Evolutionary conservation across 1,139 yeast genomes (phyloP).

Genomic region (Taphrina wiesneri): DNA sequence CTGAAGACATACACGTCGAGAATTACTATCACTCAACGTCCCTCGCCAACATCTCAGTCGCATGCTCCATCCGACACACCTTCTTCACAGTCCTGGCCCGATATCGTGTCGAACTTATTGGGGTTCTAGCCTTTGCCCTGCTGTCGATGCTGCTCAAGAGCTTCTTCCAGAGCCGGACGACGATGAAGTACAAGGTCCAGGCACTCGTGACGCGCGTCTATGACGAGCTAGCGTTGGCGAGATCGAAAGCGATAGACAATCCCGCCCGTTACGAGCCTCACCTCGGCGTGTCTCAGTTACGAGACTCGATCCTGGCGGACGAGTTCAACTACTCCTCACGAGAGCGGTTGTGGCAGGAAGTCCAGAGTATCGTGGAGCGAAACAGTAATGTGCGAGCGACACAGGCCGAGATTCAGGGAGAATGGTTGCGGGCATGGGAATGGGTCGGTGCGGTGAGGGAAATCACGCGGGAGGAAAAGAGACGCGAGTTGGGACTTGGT

Average conservation of each 20-base stretch:
- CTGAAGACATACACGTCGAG: constrained; percentile 31
- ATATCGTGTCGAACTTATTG: constrained; percentile 43
- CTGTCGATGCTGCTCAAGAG: constrained; percentile 7
- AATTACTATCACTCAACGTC: constrained; percentile 45
- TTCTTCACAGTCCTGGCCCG: constrained; percentile 44
- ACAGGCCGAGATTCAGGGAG: constrained; percentile 76
- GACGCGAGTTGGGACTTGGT: constrained; percentile 8
- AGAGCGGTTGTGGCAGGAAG: constrained; percentile 62
- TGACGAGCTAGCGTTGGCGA: constrained; percentile 14
- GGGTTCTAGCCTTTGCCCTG: constrained; percentile 28
- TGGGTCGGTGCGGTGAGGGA: constrained; percentile 55
- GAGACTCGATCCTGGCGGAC: constrained; percentile 63
- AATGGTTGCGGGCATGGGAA: constrained; percentile 85
- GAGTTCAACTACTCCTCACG: constrained; percentile 51
- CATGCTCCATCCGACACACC: constrained; percentile 43
- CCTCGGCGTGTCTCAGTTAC: constrained; percentile 58
- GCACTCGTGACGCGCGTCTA: constrained; percentile 26
- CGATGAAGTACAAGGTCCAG: not conserved
- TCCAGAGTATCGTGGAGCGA: constrained; percentile 61
- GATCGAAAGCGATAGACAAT: constrained; percentile 12
- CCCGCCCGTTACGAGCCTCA: constrained; percentile 28
- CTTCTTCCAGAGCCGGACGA: constrained; percentile 24
- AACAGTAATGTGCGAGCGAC: constrained; percentile 64
- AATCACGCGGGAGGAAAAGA: constrained; percentile 13
- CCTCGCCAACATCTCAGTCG: constrained; percentile 45